Evolutionary conservation across 306 rosid species (phyloP), one percentile per base, ranked within the genome.

Genomic region (Trifolium pratense): DNA sequence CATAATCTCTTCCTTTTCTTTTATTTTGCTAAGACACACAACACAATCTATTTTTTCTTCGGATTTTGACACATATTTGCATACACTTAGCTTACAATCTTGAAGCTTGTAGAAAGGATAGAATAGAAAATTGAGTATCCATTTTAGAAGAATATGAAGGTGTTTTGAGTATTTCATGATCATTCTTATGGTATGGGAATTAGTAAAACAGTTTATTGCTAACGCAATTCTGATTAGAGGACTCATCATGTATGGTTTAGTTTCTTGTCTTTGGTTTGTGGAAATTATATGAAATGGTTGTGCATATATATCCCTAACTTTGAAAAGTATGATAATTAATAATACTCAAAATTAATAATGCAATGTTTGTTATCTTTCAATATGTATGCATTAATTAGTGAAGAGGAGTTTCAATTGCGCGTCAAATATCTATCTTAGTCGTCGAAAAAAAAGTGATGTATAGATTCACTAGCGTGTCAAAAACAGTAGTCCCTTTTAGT

Each of bases 1-100:
- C 57, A 67, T 75, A 11, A 84, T 69, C 58, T 79, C 89, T 1
- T 81, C 91, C 16, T 77, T 86, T 83, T 86, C 85, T 9, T 61
- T 78, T 14, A 89, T 73, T 53, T 42, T 78, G 70, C 75, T 18
- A 0, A 86, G 77, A 53, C 91, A 89, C 56, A 86, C 88, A 15
- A 84, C 85, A 18, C 93, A 89, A 20, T 82, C 83, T 9, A 6
- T 69, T 8, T 62, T 56, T 39, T 62, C 75, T 1, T 21, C 60
- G n/a, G 17, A 17, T 5, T 15, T 20, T 26, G n/a, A 29, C n/a
- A 29, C 21, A 25, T 72, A 20, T 26, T 2, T 15, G 45, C 31
- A 58, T 5, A 32, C 51, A 13, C 18, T 11, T 3, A 23, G 16
- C 7, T 6, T 2, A 18, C 1, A 64, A 64, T 5, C 17, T 9